Conservation (phyloP, 1,139 yeast species). For the Saccharomyces hybrid region DNA sequence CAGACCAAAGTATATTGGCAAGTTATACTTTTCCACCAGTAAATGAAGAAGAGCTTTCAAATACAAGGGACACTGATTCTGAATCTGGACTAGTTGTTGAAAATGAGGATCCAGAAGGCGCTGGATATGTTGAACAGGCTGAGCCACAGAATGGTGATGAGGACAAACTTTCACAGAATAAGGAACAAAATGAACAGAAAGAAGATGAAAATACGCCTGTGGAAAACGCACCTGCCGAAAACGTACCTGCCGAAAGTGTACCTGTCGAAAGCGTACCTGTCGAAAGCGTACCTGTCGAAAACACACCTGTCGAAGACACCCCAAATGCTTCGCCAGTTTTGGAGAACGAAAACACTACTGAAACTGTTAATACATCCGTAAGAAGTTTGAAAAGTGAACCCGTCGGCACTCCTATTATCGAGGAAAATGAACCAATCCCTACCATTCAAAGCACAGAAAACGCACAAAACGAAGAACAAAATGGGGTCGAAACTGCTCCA, state of each 20-base stretch:
- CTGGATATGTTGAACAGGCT: conserved; percentile 5
- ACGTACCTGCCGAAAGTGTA: conserved; percentile 1
- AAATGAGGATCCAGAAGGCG: conserved; percentile 7
- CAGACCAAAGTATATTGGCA: conserved; percentile 32
- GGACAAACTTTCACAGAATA: neutral
- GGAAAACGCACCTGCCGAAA: conserved; percentile 2
- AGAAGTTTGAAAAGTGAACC: neutral
- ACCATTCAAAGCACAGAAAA: neutral
- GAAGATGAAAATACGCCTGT: neutral
- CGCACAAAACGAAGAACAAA: conserved; percentile 51
- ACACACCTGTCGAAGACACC: conserved; percentile 2
- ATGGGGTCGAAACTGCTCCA: conserved; percentile 39
- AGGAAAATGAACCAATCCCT: neutral
- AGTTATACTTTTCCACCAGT: conserved; percentile 30
- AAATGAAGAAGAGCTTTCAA: conserved; percentile 11
- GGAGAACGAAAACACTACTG: neutral
- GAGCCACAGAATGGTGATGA: conserved; percentile 1
- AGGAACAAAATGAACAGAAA: conserved; percentile 2
- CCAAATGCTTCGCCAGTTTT: neutral
- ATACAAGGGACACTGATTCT: conserved; percentile 4
- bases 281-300: neutral
- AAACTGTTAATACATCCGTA: neutral
- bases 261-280: conserved; percentile 1
- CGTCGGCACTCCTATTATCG: neutral
- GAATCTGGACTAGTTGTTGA: conserved; percentile 9